A percentile compares a stretch with the other conserved stretches of the same genome.
phyloP scores from a whole-genome alignment of 306 rosid genomes.

The Erythrophleum fordii region DNA sequence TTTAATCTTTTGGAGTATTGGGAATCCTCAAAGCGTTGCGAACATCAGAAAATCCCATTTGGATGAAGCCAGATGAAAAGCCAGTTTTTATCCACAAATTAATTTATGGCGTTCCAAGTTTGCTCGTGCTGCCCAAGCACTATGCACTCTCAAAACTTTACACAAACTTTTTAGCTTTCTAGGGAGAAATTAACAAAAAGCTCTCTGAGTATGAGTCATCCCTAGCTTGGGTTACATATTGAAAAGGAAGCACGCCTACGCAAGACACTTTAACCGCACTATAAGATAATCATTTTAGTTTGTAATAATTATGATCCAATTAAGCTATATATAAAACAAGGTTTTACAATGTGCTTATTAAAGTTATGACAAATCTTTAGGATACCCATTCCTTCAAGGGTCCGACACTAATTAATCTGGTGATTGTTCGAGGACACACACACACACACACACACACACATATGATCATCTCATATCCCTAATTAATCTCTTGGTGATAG shows the following conservation, averaged over 20 bases:
- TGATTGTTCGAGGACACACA: conserved; percentile 1
- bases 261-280: conserved; percentile 39
- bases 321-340: conserved; percentile 28
- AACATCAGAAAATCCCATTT: conserved; percentile 49
- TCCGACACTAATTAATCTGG: conserved; percentile 1
- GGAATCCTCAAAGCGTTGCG: conserved; percentile 46
- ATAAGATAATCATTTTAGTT: conserved; percentile 29
- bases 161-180: conserved; percentile 45
- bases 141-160: conserved; percentile 28
- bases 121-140: conserved; percentile 40
- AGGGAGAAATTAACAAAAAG: conserved; percentile 35
- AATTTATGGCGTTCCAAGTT: conserved; percentile 31
- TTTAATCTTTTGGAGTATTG: conserved; percentile 26
- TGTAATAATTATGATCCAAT: conserved; percentile 25
- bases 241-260: conserved; percentile 54
- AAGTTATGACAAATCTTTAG: conserved; percentile 48
- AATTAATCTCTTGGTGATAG: background rate
- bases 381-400: conserved; percentile 23
- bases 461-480: background rate
- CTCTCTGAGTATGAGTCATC: conserved; percentile 37
- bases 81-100: conserved; percentile 40
- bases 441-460: too few species aligned
- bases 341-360: conserved; percentile 40
- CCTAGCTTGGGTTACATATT: conserved; percentile 32
- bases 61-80: conserved; percentile 34